phyloP scores from a whole-genome alignment of 225 moss, liverwort and hornwort genomes.

The Ulota crispa region DNA sequence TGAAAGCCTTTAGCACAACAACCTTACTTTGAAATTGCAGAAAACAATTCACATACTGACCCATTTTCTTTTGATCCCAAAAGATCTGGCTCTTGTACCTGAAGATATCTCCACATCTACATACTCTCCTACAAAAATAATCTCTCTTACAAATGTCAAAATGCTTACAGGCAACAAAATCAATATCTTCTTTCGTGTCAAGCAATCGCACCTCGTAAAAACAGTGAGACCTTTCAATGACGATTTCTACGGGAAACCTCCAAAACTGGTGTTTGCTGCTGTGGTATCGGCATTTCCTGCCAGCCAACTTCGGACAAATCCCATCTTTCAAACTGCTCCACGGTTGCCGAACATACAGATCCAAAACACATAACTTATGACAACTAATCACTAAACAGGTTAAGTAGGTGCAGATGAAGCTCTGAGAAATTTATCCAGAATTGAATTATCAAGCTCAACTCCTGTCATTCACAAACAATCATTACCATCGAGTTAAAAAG shows the following conservation, averaged over 20 bases:
- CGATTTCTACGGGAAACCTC: neutral
- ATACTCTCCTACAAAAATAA: no score
- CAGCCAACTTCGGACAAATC: neutral
- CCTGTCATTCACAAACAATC: neutral
- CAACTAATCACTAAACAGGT: neutral
- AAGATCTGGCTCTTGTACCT: no score
- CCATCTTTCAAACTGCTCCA: neutral
- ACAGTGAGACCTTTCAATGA: neutral
- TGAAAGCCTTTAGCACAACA: neutral
- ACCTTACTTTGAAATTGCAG: neutral
- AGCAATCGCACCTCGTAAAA: neutral
- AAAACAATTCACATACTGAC: neutral
- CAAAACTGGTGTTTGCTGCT: neutral
- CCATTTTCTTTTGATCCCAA: neutral
- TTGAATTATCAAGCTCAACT: conserved; percentile 1
- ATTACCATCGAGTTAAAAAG: neutral
- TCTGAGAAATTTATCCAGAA: neutral
- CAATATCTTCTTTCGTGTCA: neutral
- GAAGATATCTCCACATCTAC: no score
- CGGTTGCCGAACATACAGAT: neutral
- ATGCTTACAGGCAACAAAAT: neutral
- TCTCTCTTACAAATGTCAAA: no score
- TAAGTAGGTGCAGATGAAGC: neutral
- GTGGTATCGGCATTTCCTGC: neutral
- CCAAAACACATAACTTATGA: neutral